Evolutionary conservation across 2,329 filamentous ascomycete genomes (phyloP), one percentile per base, ranked within the genome.

Genomic region (Xylaria sp.): DNA sequence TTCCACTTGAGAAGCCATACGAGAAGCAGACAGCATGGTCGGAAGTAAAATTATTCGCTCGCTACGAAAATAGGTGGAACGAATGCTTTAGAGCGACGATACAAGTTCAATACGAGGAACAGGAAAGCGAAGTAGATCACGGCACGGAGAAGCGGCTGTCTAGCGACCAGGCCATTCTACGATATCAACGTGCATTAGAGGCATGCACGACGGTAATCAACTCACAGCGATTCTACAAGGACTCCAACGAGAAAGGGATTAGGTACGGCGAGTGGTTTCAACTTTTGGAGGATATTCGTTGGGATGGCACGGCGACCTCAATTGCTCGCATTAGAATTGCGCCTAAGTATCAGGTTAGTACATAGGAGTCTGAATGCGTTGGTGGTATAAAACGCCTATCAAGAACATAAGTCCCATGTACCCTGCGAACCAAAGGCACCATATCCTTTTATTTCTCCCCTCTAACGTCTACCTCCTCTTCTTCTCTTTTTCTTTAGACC

Each of bases 231-330:
- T 77, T 81, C 34, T 81, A 81, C 66, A 68, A 73, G 50, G 65
- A 77, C 28, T 74, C 72, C 2, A 67, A 63, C 1, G 69, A 79
- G 2, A 66, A 76, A 15, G 80, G 78, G 1, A 57, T 81, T 10
- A 70, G 72, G 32, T 81, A 79, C 46, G 80, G 80, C 6, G 68
- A 76, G 6, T 69, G 59, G 68, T 81, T 80, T 70, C 76, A 74
- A 63, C 67, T 78, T 2, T 63, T 79, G 25, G 69, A 78, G 50
- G 73, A 79, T 28, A 74, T 80, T 44, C 66, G 62, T 32, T 81
- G 77, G 76, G 76, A 81, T 25, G 75, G 74, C 15, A 71, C 66
- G 13, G 46, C 51, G 8, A 73, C 60, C 10, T 65, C 74, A 2
- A 71, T 78, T 7, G 76, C 74, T 37, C 68, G 72, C 25, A 72